These are phyloP conservation scores for Buddleja alternifolia DNA, from an alignment of 257 asterid genomes.

Conservation along the genomic window DNA sequence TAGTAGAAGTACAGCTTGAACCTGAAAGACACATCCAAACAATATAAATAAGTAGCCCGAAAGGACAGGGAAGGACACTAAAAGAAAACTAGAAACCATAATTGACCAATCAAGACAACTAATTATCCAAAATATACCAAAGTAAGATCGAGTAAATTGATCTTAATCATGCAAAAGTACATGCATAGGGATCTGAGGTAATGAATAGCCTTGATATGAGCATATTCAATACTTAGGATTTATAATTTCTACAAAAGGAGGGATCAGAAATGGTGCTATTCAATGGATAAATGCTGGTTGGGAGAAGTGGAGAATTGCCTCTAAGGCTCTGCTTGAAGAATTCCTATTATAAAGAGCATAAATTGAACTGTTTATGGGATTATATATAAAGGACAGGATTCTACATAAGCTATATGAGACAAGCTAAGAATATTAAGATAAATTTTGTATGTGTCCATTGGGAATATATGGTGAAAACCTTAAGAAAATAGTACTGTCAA, in stretches of 20 bases:
- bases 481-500: background rate
- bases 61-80: background rate
- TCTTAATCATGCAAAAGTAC: background rate
- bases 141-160: background rate
- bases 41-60: constrained; percentile 2
- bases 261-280: background rate
- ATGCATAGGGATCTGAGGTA: background rate
- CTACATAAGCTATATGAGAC: background rate
- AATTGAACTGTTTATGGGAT: constrained; percentile 1
- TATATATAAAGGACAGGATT: background rate
- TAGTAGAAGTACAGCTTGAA: constrained; percentile 78
- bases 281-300: background rate
- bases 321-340: background rate
- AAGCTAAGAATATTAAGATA: background rate
- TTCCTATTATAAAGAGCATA: background rate
- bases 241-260: background rate
- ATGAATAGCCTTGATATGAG: background rate
- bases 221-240: background rate
- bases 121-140: background rate
- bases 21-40: constrained; percentile 47
- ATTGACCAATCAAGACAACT: background rate
- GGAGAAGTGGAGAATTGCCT: constrained; percentile 4
- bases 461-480: constrained; percentile 2
- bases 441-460: background rate
- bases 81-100: background rate